Evolutionary conservation across 768 basidiomycete species (phyloP), one percentile per base, ranked within the genome.

Genomic region (Trametes gibbosa): DNA sequence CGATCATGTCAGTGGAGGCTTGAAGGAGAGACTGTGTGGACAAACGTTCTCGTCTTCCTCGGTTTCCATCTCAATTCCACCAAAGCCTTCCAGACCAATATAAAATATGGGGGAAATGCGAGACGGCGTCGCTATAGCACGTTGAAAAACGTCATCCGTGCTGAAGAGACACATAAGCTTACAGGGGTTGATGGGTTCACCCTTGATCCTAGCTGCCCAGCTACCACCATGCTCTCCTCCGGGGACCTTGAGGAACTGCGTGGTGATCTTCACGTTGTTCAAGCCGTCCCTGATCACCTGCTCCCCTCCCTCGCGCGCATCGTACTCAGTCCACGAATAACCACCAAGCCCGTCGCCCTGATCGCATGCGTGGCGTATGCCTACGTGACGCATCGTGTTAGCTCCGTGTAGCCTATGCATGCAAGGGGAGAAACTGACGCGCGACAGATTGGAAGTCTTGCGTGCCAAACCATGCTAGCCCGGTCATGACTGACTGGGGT

Each of bases 391-490:
- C 25, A 19, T 34, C 16, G 29, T 60, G 10, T 10, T 40, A 41
- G 41, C 25, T 35, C 16, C 12, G 19, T 25, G 53, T 50, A 56
- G 49, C 29, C 63, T 50, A 6, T 34, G 17, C 7, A 16, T 46
- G 2, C 32, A 21, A 27, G 13, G 19, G 9, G 24, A 35, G 65
- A n/a, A 39, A 76, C 88, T 71, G 61, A 87, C 89, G 80, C 60
- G 74, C 70, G 57, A 85, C 73, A 63, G 91, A 87, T 68, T 86
- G 79, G 68, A 84, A 97, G 73, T 96, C 83, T 39, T 92, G 86
- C 8, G 91, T 87, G 29, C 95, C 92, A 70, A 92, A 94, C 95
- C 95, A 98, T 73, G 96, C 83, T 34, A 98, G 81, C 13, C 95
- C 95, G 2, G 90, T 92, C 85, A 95, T 83, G 25, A 98, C 80